Evolutionary conservation across 1,284 basidiomycete genomes (phyloP), one percentile per base, ranked within the genome.

Genomic region (Fomes fomentarius): DNA sequence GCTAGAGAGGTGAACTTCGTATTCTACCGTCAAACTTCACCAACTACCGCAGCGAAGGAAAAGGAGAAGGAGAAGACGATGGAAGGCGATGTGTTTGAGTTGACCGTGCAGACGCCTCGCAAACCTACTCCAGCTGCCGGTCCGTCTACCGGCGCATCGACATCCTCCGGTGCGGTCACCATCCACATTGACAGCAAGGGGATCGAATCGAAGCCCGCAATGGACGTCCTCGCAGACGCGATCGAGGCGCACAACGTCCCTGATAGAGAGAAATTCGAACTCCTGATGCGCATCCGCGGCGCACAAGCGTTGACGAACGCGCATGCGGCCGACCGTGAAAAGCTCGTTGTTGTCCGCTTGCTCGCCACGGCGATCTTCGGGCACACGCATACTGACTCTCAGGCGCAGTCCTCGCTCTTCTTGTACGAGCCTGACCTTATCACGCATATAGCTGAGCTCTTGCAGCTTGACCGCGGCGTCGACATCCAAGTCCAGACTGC

Each of bases 341-440:
- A 94, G 70, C 80, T 98, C 40, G 81, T 97, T 31, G 78, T 87
- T 54, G 81, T 93, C 46, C 85, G 96, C 43, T 80, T 99, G 24
- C 78, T 98, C 31, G 87, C 96, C 3, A 88, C 98, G 38, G 91
- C 94, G 12, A 92, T 96, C 55, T 98, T 91, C 67, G 90, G 89
- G 19, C 91, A 93, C 69, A 93, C 89, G 50, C 85, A 91, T 72
- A 68, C 79, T 35, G 96, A 99, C 71, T 80, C 80, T 26, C 83
- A 87, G 66, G 91, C 92, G 4, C 82, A 86, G 53, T 85, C 90
- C 1, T 86, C 89, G 12, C 79, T 98, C 41, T 98, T 98, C 76
- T 79, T 97, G 19, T 96, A 95, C 68, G 96, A 99, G 71, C 96
- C 96, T 15, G 93, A 96, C 66, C 77, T 98, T 42, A 87, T 96